A percentile compares a stretch with the other conserved stretches of the same genome.
These are phyloP conservation scores for Sicyos edulis DNA, from an alignment of 306 rosid genomes.

Conservation along the genomic window DNA sequence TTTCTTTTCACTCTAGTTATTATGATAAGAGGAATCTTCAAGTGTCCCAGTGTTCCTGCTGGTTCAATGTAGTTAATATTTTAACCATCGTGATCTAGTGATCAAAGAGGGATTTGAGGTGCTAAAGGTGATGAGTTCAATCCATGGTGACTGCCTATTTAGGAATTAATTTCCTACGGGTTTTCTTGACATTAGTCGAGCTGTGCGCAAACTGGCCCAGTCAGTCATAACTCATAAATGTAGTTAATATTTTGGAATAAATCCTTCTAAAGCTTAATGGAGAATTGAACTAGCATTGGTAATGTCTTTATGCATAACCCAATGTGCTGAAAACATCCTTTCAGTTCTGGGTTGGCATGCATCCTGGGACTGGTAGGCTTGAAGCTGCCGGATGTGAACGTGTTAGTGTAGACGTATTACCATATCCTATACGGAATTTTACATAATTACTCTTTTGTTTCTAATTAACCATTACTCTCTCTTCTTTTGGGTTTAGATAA, in stretches of 20 bases:
- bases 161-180: too few species aligned
- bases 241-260: background rate
- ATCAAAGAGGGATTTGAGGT: too few species aligned
- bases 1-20: background rate
- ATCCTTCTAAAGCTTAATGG: constrained; percentile 2
- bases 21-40: background rate
- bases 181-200: too few species aligned
- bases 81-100: background rate
- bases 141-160: too few species aligned
- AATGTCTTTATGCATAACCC: background rate
- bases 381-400: constrained; percentile 2
- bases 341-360: background rate
- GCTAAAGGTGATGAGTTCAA: too few species aligned
- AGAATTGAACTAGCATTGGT: background rate
- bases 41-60: background rate
- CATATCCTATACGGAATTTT: background rate
- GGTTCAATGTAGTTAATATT: constrained; percentile 1
- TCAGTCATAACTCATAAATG: background rate
- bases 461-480: background rate
- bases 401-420: background rate
- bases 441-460: background rate
- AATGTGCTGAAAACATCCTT: background rate
- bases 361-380: background rate
- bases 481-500: background rate
- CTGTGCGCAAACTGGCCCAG: too few species aligned